A percentile compares a stretch with the other conserved stretches of the same genome.
Conservation (phyloP, 352 stramenopile species). For the Globisporangium paroecandrum region DNA sequence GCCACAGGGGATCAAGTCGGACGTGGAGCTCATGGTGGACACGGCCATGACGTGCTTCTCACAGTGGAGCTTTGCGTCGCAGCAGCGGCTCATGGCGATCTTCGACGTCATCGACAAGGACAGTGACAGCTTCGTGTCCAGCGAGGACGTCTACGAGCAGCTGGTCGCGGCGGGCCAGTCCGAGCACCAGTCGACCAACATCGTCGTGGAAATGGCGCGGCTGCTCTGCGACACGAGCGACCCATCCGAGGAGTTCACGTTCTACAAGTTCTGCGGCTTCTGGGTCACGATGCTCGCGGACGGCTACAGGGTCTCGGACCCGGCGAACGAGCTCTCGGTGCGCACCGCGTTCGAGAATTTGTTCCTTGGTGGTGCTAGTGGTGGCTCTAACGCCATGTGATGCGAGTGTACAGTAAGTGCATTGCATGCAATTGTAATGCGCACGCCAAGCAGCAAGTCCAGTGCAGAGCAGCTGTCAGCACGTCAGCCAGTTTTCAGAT, state of each 20-base stretch:
- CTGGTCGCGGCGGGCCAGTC: slow-evolving; percentile 34
- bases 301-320: slow-evolving; percentile 34
- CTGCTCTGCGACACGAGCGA: slow-evolving; percentile 41
- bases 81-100: slow-evolving; percentile 30
- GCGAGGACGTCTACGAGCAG: slow-evolving; percentile 39
- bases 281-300: slow-evolving; percentile 55
- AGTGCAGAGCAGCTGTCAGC: neutral
- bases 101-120: slow-evolving; percentile 49
- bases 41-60: slow-evolving; percentile 41
- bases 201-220: slow-evolving; percentile 38
- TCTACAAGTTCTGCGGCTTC: slow-evolving; percentile 49
- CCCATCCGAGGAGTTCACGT: slow-evolving; percentile 49
- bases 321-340: slow-evolving; percentile 36
- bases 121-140: slow-evolving; percentile 46
- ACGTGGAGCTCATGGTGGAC: slow-evolving; percentile 52
- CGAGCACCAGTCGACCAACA: slow-evolving; percentile 25
- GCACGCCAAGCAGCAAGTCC: neutral
- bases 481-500: neutral
- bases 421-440: neutral
- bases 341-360: slow-evolving; percentile 31
- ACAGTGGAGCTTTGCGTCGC: slow-evolving; percentile 32
- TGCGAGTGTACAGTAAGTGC: neutral
- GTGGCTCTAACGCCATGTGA: neutral
- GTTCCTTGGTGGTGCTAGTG: slow-evolving; percentile 27
- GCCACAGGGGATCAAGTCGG: slow-evolving; percentile 44